These are phyloP conservation scores for Citrus sp. DNA, from an alignment of 345 rosid genomes.

Conservation along the genomic window DNA sequence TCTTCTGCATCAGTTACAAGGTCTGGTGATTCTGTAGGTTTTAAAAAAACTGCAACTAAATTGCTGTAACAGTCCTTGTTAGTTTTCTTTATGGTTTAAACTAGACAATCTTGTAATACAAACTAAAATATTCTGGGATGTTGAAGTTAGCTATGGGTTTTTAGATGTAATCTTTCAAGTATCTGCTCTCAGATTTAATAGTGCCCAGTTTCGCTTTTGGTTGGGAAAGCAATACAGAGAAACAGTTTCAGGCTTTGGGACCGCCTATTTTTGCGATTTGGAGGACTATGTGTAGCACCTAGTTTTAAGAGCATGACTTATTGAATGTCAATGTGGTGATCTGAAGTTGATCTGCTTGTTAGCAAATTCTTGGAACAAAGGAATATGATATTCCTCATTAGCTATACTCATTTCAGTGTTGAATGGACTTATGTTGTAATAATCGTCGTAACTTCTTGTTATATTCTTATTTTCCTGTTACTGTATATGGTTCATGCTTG, in stretches of 20 bases:
- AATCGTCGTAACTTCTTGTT: background rate
- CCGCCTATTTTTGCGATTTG: background rate
- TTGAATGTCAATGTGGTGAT: background rate
- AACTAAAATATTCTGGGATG: background rate
- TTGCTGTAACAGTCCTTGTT: background rate
- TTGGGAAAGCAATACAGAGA: background rate
- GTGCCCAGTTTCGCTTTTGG: background rate
- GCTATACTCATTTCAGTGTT: background rate
- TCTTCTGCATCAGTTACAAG: background rate
- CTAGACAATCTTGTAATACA: background rate
- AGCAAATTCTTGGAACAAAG: conserved; percentile 2
- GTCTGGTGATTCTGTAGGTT: background rate
- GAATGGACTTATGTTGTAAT: background rate
- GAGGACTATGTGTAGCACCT: background rate
- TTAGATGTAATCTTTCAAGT: background rate
- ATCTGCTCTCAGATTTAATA: background rate
- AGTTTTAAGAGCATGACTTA: background rate
- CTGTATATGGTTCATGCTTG: background rate
- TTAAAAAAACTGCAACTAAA: background rate
- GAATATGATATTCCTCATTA: background rate
- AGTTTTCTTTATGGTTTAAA: background rate
- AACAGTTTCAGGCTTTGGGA: background rate
- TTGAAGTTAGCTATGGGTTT: background rate
- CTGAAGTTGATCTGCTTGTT: background rate
- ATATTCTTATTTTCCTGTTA: background rate